Evolutionary conservation across 768 basidiomycete genomes (phyloP), one percentile per base, ranked within the genome.

Genomic region (Leccinum longicurvipes): DNA sequence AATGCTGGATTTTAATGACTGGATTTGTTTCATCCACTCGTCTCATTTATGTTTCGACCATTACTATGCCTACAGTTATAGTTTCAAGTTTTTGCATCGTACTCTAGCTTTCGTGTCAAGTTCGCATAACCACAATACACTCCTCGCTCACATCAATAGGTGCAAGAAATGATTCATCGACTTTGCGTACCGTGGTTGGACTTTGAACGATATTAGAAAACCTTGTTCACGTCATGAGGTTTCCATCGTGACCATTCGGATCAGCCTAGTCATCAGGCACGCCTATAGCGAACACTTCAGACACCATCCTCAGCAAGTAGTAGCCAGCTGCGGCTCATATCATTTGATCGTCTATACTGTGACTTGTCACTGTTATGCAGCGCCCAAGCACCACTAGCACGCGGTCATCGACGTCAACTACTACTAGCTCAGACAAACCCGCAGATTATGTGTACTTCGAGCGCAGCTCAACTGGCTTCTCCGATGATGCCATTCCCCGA

Each of bases 391-490:
- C 60, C 34, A 21, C 39, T 21, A 67, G 61, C 61, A 72, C 67
- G 49, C 62, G 65, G 47, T 53, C 68, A 44, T 68, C 64, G 21
- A 53, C 62, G 31, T 60, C 66, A 17, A 51, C 65, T 28, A 29
- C 60, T 17, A 48, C 60, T 50, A 69, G 54, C 52, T 55, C 74
- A 14, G 66, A 66, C 31, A 79, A 80, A 63, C 74, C 75, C 12
- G 66, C 74, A 72, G 93, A 95, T 70, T 91, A 91, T 76, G 93
- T 97, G 48, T 92, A 91, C 74, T 99, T 99, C 71, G 87, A 95
- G 63, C 82, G 96, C 58, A 87, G 81, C 44, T 81, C 87, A 2
- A 70, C 77, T 49, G 82, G 82, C 34, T 92, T 96, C 72, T 89
- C 90, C 6, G 87, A 91, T 52, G 84, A 89, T 57, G 86, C 91